Evolutionary conservation across 2,329 filamentous ascomycete species (phyloP), one percentile per base, ranked within the genome.

Genomic region (Fusarium tjaetaba): DNA sequence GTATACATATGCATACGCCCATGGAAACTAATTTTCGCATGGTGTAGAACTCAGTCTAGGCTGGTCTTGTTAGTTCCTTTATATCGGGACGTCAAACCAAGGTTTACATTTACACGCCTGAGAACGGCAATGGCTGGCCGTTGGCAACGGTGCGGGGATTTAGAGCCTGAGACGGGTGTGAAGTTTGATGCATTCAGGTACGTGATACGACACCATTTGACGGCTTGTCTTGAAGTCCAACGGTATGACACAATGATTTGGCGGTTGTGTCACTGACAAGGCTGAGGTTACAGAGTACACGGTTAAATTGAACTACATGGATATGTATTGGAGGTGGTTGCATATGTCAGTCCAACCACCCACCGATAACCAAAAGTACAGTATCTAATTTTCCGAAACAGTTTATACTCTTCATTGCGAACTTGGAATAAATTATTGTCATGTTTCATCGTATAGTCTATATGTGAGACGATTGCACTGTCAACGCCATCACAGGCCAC

Each of bases 141-240:
- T 52, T 51, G 15, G 18, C 28, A n/a, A 30, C 56, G 53, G 70
- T 18, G 57, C 39, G 49, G 46, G 38, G 41, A 48, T 45, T 30
- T 30, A 52, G 28, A 49, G 30, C 36, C 66, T 71, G 66, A 68
- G 61, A 73, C 61, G 70, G 70, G 66, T 24, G 70, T 71, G 48
- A 49, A 26, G 26, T 28, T 11, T 41, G 13, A n/a, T 15, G n/a
- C 22, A 22, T 28, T 20, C n/a, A 67, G 24, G n/a, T 43, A 66
- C 41, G 71, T 73, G 67, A n/a, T 63, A 73, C 58, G 42, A 56
- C 28, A 26, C 49, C 22, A 45, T 39, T 22, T 56, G 41, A 24
- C 36, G 24, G 34, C 6, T 62, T 38, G 38, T 28, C 61, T 53
- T 42, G 51, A 26, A 38, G 26, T 16, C n/a, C 65, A 24, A 32